A percentile compares a stretch with the other conserved stretches of the same genome.
phyloP scores from a whole-genome alignment of 1,284 basidiomycete species.

The Sanghuangporus baumii region DNA sequence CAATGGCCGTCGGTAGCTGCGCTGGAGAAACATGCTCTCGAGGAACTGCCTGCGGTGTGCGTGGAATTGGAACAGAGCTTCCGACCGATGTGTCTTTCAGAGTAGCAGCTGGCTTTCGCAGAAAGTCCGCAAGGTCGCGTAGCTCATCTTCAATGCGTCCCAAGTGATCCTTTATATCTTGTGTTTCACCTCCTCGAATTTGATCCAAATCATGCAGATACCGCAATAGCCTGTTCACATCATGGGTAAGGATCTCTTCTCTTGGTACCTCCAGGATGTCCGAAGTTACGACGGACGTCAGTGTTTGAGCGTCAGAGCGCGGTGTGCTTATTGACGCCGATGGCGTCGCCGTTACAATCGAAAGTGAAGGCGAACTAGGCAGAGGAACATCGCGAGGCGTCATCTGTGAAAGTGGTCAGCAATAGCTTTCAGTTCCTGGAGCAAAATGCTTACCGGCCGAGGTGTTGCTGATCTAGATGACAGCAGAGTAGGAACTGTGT shows the following conservation, averaged over 20 bases:
- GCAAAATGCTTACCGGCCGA: constrained; percentile 32
- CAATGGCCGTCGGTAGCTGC: constrained; percentile 12
- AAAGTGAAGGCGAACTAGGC: constrained; percentile 27
- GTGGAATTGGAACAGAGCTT: constrained; percentile 26
- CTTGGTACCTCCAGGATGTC: constrained; percentile 26
- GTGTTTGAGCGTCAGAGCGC: constrained; percentile 51
- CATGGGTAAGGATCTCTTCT: constrained; percentile 49
- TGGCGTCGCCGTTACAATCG: constrained; percentile 37
- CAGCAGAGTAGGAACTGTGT: constrained; percentile 54
- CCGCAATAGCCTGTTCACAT: constrained; percentile 60
- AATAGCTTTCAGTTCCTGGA: constrained; percentile 11
- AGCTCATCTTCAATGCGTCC: constrained; percentile 58
- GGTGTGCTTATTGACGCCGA: constrained; percentile 61
- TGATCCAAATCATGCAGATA: constrained; percentile 59
- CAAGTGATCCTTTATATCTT: constrained; percentile 56
- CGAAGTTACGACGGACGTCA: constrained; percentile 28
- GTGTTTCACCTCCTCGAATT: constrained; percentile 50
- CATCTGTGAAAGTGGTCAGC: constrained; percentile 19
- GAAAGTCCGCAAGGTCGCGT: constrained; percentile 44
- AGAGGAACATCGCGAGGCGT: constrained; percentile 25
- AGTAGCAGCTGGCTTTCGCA: constrained; percentile 30
- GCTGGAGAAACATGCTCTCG: not conserved
- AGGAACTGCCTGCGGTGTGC: not conserved
- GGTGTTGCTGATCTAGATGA: constrained; percentile 30
- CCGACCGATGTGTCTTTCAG: constrained; percentile 39